Percentiles rank a stretch among this genome's conserved stretches.
Evolutionary conservation across 345 rosid genomes (phyloP).

Genomic region (Mallotus nudiflorus): DNA sequence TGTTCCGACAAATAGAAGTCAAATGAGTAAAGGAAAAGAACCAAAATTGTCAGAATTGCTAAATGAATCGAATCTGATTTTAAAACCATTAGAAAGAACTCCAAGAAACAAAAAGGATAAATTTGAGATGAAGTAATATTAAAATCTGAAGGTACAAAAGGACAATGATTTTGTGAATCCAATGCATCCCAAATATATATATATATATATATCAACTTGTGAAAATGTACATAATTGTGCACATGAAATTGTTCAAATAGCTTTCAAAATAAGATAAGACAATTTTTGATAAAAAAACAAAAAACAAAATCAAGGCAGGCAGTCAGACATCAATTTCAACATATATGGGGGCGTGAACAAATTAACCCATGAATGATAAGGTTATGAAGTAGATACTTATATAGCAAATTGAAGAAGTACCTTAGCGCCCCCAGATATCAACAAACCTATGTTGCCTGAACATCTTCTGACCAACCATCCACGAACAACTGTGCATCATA

Average conservation of each 20-base stretch:
- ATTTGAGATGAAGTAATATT: neutral
- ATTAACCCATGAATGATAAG: neutral
- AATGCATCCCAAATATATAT: neutral
- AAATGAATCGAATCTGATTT: neutral
- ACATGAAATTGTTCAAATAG: too few species aligned
- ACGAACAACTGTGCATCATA: slow-evolving; percentile 69
- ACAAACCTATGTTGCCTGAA: slow-evolving; percentile 69
- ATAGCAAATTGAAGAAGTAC: slow-evolving; percentile 32
- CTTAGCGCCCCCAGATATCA: slow-evolving; percentile 55
- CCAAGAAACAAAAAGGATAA: neutral
- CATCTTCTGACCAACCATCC: slow-evolving; percentile 97
- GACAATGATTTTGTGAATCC: neutral
- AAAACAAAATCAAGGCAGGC: too few species aligned
- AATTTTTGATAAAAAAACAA: too few species aligned
- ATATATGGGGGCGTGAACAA: neutral
- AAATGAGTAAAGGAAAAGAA: neutral
- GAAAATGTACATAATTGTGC: too few species aligned
- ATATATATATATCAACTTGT: neutral
- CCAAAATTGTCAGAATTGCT: neutral
- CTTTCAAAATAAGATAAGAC: too few species aligned
- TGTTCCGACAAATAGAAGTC: neutral
- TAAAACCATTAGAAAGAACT: neutral
- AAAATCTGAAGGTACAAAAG: neutral
- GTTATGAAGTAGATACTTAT: neutral
- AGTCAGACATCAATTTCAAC: neutral